Evolutionary conservation across 75 land plant genomes (phyloP), one percentile per base, ranked within the genome.

Genomic region (Pinus taeda): DNA sequence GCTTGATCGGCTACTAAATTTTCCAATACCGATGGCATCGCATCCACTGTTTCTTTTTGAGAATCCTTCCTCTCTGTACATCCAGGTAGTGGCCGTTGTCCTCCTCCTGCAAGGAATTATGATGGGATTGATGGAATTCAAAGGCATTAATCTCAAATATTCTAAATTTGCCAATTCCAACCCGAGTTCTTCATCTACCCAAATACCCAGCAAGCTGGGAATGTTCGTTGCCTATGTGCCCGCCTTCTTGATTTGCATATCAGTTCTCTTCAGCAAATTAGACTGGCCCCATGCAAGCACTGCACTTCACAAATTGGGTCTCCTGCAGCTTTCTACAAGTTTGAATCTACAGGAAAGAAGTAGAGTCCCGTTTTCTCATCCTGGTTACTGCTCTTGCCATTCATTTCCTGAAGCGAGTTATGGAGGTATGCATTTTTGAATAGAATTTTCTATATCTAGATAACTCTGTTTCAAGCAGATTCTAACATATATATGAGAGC

Each of bases 331-430:
- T 49, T 49, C 55, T 9, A 49, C 11, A 49, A 9, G 55, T 49
- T 49, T 49, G 55, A 49, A 49, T 49, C 20, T 56, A 4, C 60
- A 7, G 20, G n/a, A 60, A 20, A 60, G 58, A 56, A 55, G 26
- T 18, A 24, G 8, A 21, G 21, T 42, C 61, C 9, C 79, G 79
- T 57, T 8, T 30, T 53, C 61, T 76, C 12, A 13, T 83, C 57
- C 60, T 92, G 2, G 30, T 56, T 11, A 60, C 83, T 12, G 90
- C 88, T n/a, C 67, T 92, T 1, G 20, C 77, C 57, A 13, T 87
- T 37, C 94, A 92, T 74, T 92, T 89, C 84, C 62, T 82, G 62
- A 92, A 92, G 76, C 84, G 94, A 66, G 81, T 79, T 22, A 42
- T 89, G 30, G 94, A 92, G 92, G 92, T 85, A 76, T 60, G 62